Percentiles rank a stretch among this genome's conserved stretches.
Evolutionary conservation across 169 alveolate genomes (phyloP).

Genomic region (Perkinsus chesapeaki): DNA sequence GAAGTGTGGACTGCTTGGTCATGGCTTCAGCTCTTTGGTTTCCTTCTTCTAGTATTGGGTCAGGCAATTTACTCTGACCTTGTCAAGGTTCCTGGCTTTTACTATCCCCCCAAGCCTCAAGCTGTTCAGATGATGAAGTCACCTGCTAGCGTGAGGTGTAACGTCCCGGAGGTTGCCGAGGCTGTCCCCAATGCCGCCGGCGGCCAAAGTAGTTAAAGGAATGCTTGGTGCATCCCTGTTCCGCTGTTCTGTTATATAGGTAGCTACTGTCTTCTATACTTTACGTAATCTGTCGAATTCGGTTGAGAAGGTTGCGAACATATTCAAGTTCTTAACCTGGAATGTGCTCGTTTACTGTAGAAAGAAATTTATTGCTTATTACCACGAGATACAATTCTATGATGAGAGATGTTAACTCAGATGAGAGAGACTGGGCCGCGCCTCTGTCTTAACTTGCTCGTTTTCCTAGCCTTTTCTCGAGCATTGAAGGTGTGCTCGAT

Average conservation of each 20-base stretch:
- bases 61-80: slow-evolving; percentile 7
- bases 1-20: slow-evolving; percentile 6
- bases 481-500: background rate
- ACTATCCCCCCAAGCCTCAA: background rate
- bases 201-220: background rate
- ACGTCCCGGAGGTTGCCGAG: background rate
- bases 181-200: background rate
- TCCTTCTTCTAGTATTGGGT: background rate
- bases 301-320: too few species aligned
- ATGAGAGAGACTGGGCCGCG: background rate
- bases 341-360: background rate
- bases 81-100: background rate
- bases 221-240: background rate
- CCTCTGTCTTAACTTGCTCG: background rate
- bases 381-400: background rate
- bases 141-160: background rate
- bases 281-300: background rate
- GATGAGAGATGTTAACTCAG: background rate
- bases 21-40: background rate
- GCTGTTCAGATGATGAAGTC: background rate
- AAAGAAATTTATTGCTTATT: background rate
- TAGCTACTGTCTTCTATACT: background rate
- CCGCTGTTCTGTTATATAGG: background rate
- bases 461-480: background rate
- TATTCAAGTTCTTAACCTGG: background rate